phyloP scores from a whole-genome alignment of 768 basidiomycete genomes.

The Leccinum broughii region DNA sequence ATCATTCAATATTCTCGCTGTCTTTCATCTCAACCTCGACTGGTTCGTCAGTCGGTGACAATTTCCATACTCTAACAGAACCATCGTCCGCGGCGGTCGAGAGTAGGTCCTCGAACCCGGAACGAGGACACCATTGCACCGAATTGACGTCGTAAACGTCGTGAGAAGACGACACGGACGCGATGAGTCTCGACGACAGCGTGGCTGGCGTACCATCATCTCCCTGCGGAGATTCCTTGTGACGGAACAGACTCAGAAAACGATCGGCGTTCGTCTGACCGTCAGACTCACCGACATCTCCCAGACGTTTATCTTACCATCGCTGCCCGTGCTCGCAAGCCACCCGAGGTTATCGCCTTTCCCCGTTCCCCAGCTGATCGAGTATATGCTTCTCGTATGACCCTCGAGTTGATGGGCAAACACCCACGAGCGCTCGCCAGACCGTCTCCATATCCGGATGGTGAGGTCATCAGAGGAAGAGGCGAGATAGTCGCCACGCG shows the following conservation, averaged over 20 bases:
- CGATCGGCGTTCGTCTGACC: neutral
- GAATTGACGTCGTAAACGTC: constrained; percentile 84
- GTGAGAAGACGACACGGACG: constrained; percentile 64
- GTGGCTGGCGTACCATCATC: constrained; percentile 7
- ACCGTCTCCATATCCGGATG: constrained; percentile 81
- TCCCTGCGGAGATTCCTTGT: constrained; percentile 20
- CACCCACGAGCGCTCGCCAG: constrained; percentile 62
- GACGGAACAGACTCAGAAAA: neutral
- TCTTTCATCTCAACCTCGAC: neutral
- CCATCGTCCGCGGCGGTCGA: constrained; percentile 91
- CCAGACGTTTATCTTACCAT: constrained; percentile 84
- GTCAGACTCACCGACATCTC: constrained; percentile 55
- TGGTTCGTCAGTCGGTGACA: constrained; percentile 19
- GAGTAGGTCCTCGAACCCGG: constrained; percentile 63
- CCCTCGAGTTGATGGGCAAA: constrained; percentile 58
- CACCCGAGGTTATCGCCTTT: constrained; percentile 60
- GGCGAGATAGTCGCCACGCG: constrained; percentile 77
- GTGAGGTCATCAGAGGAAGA: constrained; percentile 85
- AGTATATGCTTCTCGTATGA: constrained; percentile 78
- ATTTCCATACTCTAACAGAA: constrained; percentile 73
- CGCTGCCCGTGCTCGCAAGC: constrained; percentile 83
- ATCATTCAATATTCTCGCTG: neutral
- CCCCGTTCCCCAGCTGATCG: constrained; percentile 68
- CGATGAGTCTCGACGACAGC: constrained; percentile 51
- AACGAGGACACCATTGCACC: constrained; percentile 78